Conservation (phyloP, 352 stramenopile species). For the Phytopythium litorale region DNA sequence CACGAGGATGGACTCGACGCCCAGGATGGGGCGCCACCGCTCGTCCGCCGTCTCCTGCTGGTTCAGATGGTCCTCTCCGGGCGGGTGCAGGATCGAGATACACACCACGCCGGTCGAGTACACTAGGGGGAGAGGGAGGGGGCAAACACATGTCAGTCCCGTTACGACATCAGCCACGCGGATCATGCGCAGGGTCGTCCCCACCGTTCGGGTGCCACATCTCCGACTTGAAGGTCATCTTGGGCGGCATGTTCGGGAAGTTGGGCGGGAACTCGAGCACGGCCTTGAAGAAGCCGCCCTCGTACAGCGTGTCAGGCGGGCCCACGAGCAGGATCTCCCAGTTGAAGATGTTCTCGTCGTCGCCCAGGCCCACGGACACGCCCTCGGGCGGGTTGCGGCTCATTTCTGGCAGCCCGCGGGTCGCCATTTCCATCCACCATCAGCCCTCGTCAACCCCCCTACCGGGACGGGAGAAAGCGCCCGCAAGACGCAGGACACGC, state of each 20-base stretch:
- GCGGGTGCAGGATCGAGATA: constrained; percentile 99
- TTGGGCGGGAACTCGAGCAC: constrained; percentile 96
- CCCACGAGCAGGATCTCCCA: constrained; percentile 99
- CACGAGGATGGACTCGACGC: constrained; percentile 94
- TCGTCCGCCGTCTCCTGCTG: constrained; percentile 97
- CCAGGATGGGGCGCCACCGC: constrained; percentile 98
- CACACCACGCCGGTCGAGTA: constrained; percentile 98
- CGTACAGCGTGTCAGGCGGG: constrained; percentile 90
- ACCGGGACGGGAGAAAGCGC: background rate
- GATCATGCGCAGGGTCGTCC: constrained; percentile 6
- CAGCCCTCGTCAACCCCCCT: background rate
- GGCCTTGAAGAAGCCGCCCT: constrained; percentile 99
- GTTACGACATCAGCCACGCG: constrained; percentile 3
- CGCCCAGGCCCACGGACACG: constrained; percentile 95
- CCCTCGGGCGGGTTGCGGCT: constrained; percentile 98
- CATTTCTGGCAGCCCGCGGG: constrained; percentile 83
- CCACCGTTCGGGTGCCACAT: constrained; percentile 99
- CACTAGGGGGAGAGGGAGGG: constrained; percentile 49
- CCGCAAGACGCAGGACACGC: constrained; percentile 7
- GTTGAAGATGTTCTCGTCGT: constrained; percentile 98
- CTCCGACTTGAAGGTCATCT: constrained; percentile 98
- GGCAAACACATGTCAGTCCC: too few species aligned
- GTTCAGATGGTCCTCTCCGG: constrained; percentile 98
- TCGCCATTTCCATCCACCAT: constrained; percentile 6
- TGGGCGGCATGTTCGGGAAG: constrained; percentile 98